phyloP scores from a whole-genome alignment of 2,329 filamentous ascomycete genomes.

The Parascedosporium putredinis region DNA sequence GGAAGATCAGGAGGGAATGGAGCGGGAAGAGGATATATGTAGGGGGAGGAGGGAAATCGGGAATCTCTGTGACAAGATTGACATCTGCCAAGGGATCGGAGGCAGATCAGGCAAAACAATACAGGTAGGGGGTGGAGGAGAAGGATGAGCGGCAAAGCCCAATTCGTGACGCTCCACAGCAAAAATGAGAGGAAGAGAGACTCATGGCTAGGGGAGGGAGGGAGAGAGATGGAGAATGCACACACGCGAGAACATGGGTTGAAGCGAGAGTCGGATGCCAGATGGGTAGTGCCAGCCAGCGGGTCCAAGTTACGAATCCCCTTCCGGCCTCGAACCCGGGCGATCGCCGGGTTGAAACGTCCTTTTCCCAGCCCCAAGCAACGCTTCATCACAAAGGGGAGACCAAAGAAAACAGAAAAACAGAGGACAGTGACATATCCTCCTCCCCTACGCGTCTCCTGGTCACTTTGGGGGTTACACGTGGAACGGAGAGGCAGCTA shows the following conservation, averaged over 20 bases:
- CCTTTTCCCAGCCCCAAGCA: not conserved
- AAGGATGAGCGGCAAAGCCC: no score
- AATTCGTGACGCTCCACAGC: not conserved
- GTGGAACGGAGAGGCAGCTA: no score
- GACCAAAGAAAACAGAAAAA: no score
- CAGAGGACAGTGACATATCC: no score
- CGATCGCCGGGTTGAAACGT: not conserved
- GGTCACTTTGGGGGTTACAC: no score
- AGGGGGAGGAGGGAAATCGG: not conserved
- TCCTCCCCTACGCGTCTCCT: no score
- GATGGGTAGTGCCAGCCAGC: no score
- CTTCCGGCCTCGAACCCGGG: not conserved
- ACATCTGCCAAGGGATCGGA: slow-evolving; percentile 1
- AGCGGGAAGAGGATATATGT: slow-evolving; percentile 8
- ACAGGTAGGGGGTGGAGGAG: not conserved
- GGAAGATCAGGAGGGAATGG: slow-evolving; percentile 8
- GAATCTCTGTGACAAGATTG: not conserved
- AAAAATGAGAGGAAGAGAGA: not conserved
- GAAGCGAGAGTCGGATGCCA: no score
- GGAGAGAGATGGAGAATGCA: no score
- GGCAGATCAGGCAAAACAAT: not conserved
- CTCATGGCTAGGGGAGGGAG: no score
- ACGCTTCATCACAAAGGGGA: no score
- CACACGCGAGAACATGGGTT: no score
- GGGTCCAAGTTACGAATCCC: not conserved